Evolutionary conservation across 2,329 filamentous ascomycete species (phyloP), one percentile per base, ranked within the genome.

Genomic region (Helminthosporium solani): DNA sequence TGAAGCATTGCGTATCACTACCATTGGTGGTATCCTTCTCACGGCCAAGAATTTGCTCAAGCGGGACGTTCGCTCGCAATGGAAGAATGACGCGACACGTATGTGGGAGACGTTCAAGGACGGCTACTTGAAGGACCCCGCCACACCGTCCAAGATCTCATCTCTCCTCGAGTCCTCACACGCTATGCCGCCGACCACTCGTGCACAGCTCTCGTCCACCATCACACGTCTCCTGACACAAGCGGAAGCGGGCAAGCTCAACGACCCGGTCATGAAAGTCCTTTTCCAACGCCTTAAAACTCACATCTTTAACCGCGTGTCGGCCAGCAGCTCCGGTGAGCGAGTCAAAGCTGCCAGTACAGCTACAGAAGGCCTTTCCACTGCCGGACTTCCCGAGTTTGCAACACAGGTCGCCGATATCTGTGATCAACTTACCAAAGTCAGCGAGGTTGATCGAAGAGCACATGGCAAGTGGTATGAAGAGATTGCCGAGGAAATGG

Each of bases 21-120:
- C 86, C 1, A 81, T 86, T 3, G 87, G 86, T 1, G 85, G 87
- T 0, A 85, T 92, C 38, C 74, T 91, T 21, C 73, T 92, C 12
- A 89, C 90, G 41, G 86, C 85, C 68, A 94, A 94, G 74, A 92
- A 90, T 57, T 75, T 92, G 7, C 78, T 94, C 25, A 91, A 90
- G 70, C 83, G 88, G 14, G 88, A 92, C 61, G 86, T 90, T 3
- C 83, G 88, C 35, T 80, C 81, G 11, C 83, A 86, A 16, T 94
- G 88, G 88, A 88, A 85, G 68, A 81, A 77, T 19, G 86, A 91
- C 68, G 86, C 87, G 0, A 74, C 76, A 2, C 82, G 87, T n/a
- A 81, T 91, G 53, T 82, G 86, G 74, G 73, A 80, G 1, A 80
- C 88, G 1, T 78, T 91, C 9, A 84, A 86, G 53, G 79, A 77